Evolutionary conservation across 306 rosid species (phyloP), one percentile per base, ranked within the genome.

Genomic region (Fragaria ananassa): DNA sequence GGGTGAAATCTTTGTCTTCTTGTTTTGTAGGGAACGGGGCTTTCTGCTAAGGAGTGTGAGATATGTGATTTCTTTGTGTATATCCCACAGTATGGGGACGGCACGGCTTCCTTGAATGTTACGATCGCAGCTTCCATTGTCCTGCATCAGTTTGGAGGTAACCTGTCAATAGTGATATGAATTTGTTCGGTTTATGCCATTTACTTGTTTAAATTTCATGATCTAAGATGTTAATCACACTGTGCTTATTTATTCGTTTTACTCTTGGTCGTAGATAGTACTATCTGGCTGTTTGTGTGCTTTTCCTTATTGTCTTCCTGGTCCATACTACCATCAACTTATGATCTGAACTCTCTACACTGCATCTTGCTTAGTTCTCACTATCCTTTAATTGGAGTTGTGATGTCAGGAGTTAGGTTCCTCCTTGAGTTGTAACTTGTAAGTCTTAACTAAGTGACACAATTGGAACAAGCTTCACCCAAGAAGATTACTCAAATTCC

Each of bases 51-150:
- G 82, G 99, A 95, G 71, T 81, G 85, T 74, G 89, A 89, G 79
- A 92, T 95, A 68, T 95, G 99, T 37, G 97, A 95, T 74, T 95
- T 95, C 83, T 95, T 95, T 69, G 89, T 95, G 79, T 95, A 92
- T 82, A 91, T 92, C 76, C 98, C 98, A 0, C 99, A 95, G 45
- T 95, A 92, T 73, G 99, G 99, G 15, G 72, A 76, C 14, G 97
- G 98, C 63, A 96, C 97, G 75, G 99, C 97, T 76, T 95, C 99
- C 1, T 79, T 92, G 83, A 96, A 91, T 82, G 98, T 96, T 14
- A 92, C 99, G 0, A 93, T 96, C 0, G 99, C 99, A 25, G 99
- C 93, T 70, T 96, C 99, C 29, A 91, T 96, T 62, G 96, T 96
- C 39, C 86, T 96, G 18, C 98, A 96, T 83, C 96, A 95, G 74